Percentiles rank a stretch among this genome's conserved stretches.
These are phyloP conservation scores for Candida glucosophila DNA, from an alignment of 1,139 yeast genomes.

Conservation along the genomic window DNA sequence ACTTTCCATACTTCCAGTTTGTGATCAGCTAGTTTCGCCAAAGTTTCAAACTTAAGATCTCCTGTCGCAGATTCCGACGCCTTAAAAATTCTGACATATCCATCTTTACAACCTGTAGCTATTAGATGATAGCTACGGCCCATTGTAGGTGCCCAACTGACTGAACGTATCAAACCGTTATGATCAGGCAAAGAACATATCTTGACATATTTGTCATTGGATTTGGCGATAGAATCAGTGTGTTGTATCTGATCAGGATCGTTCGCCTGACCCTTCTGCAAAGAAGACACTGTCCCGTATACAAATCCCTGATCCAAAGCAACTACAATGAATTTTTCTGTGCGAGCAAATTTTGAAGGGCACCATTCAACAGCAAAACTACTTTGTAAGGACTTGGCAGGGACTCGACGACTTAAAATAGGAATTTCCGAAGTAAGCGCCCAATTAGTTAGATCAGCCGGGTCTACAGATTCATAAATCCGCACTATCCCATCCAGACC, in stretches of 20 bases:
- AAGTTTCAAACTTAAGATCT: constrained; percentile 26
- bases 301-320: constrained; percentile 85
- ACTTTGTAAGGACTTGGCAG: constrained; percentile 77
- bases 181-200: constrained; percentile 59
- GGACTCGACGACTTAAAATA: constrained; percentile 49
- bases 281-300: constrained; percentile 30
- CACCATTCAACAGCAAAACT: constrained; percentile 91
- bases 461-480: constrained; percentile 83
- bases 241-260: constrained; percentile 8
- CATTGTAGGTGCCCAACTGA: constrained; percentile 96
- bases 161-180: constrained; percentile 77
- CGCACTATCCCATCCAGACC: constrained; percentile 87
- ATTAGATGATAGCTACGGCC: constrained; percentile 81
- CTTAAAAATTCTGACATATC: constrained; percentile 78
- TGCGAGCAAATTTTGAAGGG: constrained; percentile 66
- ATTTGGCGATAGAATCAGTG: constrained; percentile 5
- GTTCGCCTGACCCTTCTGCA: constrained; percentile 4
- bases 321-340: constrained; percentile 76
- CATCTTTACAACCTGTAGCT: constrained; percentile 96
- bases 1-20: constrained; percentile 94
- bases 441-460: constrained; percentile 81
- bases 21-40: constrained; percentile 55
- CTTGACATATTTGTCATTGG: constrained; percentile 20
- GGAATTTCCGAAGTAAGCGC: constrained; percentile 63
- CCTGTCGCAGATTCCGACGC: constrained; percentile 36